A percentile compares a stretch with the other conserved stretches of the same genome.
Evolutionary conservation across 306 rosid genomes (phyloP).

Genomic region (Quercus glauca): DNA sequence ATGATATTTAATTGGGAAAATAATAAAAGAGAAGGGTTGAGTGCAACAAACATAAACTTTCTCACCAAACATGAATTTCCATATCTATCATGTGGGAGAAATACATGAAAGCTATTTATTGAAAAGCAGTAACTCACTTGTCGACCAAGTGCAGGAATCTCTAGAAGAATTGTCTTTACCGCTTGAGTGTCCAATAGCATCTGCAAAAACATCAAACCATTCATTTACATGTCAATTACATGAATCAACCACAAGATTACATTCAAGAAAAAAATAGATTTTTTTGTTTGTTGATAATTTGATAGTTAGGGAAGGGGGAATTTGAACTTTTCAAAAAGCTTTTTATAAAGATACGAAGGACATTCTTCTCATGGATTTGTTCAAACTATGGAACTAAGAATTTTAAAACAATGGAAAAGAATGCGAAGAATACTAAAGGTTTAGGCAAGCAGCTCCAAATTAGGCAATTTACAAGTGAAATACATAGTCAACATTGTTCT

Average conservation of each 20-base stretch:
- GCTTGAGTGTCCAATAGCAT: conserved; percentile 99
- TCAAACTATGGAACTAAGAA: no score
- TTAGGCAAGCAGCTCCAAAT: no score
- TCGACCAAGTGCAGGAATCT: conserved; percentile 96
- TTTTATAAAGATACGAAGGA: no score
- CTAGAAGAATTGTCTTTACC: conserved; percentile 94
- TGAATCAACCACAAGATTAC: conserved; percentile 12
- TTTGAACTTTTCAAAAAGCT: no score
- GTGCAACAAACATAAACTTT: background rate
- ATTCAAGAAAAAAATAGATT: conserved; percentile 2
- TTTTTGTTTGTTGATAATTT: background rate
- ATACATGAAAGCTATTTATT: background rate
- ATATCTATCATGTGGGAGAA: background rate
- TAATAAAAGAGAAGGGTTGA: background rate
- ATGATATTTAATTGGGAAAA: background rate
- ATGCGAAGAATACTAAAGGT: no score
- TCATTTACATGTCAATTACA: conserved; percentile 10
- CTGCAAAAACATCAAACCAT: conserved; percentile 50
- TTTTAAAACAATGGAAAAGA: no score
- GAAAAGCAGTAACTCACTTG: conserved; percentile 55
- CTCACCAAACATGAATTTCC: background rate
- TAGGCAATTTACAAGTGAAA: no score
- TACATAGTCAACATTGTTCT: no score
- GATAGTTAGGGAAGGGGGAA: no score
- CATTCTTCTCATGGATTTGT: no score